A percentile compares a stretch with the other conserved stretches of the same genome.
Evolutionary conservation across 768 basidiomycete genomes (phyloP).

Genomic region (Suillus weaverae): DNA sequence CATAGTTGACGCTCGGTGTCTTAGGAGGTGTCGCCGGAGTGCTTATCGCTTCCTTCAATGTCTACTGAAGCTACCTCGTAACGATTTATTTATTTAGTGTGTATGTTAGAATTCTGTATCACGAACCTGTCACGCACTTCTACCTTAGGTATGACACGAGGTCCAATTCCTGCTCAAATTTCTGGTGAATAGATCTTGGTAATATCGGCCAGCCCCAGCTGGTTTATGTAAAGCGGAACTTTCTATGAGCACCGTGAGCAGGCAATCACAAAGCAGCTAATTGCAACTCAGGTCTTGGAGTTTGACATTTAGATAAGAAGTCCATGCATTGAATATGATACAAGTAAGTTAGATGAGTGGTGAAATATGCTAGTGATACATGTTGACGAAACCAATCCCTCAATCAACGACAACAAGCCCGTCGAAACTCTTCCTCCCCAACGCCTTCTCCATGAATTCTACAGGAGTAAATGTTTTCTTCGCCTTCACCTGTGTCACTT

Average conservation of each 20-base stretch:
- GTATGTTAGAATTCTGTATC: background rate
- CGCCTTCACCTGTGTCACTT: conserved; percentile 13
- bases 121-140: background rate
- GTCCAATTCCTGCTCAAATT: background rate
- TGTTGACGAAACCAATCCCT: conserved; percentile 1
- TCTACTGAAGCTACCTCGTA: background rate
- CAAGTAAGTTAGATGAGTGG: background rate
- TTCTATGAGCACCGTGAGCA: background rate
- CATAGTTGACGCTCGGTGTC: conserved; percentile 61
- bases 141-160: background rate
- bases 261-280: background rate
- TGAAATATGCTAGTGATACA: conserved; percentile 4
- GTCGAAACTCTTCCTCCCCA: conserved; percentile 52
- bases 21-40: conserved; percentile 65
- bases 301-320: background rate
- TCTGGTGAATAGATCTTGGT: background rate
- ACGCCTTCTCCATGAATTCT: conserved; percentile 47
- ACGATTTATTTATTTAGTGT: background rate
- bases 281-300: background rate
- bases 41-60: conserved; percentile 46
- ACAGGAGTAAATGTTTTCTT: conserved; percentile 41
- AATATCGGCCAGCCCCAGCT: background rate
- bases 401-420: conserved; percentile 59
- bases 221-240: no score
- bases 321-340: background rate